phyloP scores from a whole-genome alignment of 176 grass and related monocot genomes.

The Carex scoparia region DNA sequence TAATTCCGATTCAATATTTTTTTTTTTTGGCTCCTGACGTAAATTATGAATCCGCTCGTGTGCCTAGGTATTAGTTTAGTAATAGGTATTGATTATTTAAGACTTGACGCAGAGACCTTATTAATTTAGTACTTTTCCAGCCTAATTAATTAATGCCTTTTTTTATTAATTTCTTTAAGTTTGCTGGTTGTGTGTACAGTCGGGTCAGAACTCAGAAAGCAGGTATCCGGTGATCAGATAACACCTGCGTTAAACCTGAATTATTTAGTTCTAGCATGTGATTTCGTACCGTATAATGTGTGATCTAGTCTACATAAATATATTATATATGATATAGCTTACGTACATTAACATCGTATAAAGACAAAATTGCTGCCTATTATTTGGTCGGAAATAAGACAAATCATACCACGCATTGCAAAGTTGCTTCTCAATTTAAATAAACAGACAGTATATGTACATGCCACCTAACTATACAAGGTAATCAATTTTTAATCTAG shows the following conservation, averaged over 20 bases:
- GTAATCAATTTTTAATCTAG: too few species aligned
- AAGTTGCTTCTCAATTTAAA: not conserved
- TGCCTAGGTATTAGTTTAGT: too few species aligned
- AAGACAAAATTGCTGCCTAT: not conserved
- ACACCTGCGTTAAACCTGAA: not conserved
- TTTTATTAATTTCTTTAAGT: not conserved
- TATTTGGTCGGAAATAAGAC: not conserved
- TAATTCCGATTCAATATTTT: too few species aligned
- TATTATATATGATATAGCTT: too few species aligned
- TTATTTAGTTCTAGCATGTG: not conserved
- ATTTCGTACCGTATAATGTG: not conserved
- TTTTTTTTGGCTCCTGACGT: too few species aligned
- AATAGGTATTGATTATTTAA: not conserved
- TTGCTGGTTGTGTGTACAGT: not conserved
- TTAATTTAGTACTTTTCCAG: not conserved
- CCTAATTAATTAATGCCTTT: not conserved
- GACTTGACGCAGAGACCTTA: not conserved
- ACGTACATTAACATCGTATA: not conserved
- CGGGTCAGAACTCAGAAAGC: not conserved
- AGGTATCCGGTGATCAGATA: not conserved
- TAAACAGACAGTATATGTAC: not conserved
- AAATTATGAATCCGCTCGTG: too few species aligned
- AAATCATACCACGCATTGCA: not conserved
- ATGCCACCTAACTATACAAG: not conserved
- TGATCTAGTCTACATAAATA: not conserved